A percentile compares a stretch with the other conserved stretches of the same genome.
These are phyloP conservation scores for Phylloporus scabripes DNA, from an alignment of 768 basidiomycete species.

Conservation along the genomic window DNA sequence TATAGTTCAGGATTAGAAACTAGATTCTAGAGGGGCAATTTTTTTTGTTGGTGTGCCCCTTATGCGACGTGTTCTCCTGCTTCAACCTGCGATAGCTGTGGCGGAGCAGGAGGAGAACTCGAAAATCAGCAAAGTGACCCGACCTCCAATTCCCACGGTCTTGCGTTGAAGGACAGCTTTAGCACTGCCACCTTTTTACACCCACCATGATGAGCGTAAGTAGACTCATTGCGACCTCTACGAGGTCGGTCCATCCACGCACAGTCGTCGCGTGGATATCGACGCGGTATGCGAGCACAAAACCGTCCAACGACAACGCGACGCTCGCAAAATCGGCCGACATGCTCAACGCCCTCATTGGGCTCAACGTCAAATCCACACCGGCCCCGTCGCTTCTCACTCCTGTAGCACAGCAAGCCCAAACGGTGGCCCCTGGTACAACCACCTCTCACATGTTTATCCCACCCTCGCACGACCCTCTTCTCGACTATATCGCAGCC, in stretches of 20 bases:
- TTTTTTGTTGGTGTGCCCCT: not conserved
- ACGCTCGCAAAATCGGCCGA: conserved; percentile 22
- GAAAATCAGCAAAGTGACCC: no score
- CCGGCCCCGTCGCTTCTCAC: not conserved
- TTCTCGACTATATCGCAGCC: conserved; percentile 63
- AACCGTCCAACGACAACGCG: conserved; percentile 17
- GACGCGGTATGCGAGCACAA: conserved; percentile 13
- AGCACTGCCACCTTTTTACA: not conserved
- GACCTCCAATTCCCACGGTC: no score
- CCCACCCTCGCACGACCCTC: conserved; percentile 70
- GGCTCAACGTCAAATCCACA: conserved; percentile 9
- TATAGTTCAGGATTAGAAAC: not conserved
- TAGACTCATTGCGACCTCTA: not conserved
- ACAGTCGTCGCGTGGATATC: not conserved
- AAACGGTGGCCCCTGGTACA: not conserved
- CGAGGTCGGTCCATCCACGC: not conserved
- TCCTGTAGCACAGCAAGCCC: not conserved
- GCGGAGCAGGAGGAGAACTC: no score
- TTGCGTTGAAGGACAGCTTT: no score
- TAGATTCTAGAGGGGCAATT: not conserved
- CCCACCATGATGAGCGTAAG: not conserved
- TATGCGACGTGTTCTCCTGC: not conserved
- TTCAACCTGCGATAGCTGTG: no score
- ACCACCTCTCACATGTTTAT: conserved; percentile 40
- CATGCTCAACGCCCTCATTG: conserved; percentile 19